These are phyloP conservation scores for Plasmodium coatneyi DNA, from an alignment of 169 alveolate species.

Conservation along the genomic window DNA sequence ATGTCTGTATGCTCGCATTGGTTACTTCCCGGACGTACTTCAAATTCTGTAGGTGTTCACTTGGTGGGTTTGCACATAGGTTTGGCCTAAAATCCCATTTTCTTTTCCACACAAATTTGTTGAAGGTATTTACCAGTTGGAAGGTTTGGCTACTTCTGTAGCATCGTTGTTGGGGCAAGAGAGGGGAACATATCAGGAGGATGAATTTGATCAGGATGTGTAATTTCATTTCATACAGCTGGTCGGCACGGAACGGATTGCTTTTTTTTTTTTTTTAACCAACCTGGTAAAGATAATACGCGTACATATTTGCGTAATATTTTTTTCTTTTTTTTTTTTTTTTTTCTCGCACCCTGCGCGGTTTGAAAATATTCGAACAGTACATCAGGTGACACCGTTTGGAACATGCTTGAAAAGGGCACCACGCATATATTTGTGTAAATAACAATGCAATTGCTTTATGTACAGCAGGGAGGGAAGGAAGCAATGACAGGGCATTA, in stretches of 20 bases:
- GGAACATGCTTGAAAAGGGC: too few species aligned
- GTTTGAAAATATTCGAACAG: too few species aligned
- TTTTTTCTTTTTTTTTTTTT: too few species aligned
- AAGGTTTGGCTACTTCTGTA: slow-evolving; percentile 6
- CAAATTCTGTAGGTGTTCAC: slow-evolving; percentile 31
- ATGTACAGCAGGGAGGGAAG: too few species aligned
- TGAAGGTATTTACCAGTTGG: not conserved
- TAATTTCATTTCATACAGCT: slow-evolving; percentile 34
- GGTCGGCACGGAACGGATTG: not conserved
- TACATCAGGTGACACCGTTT: too few species aligned
- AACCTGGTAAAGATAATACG: too few species aligned
- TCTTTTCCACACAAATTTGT: not conserved
- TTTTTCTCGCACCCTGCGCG: too few species aligned
- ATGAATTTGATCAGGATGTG: not conserved
- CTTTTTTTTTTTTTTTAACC: too few species aligned
- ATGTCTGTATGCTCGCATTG: slow-evolving; percentile 63
- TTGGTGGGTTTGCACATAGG: not conserved
- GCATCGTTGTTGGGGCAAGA: not conserved
- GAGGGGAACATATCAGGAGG: not conserved
- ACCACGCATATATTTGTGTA: too few species aligned
- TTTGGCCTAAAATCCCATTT: not conserved
- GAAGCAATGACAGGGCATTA: too few species aligned
- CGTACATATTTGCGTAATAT: too few species aligned
- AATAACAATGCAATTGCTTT: too few species aligned
- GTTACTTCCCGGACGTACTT: slow-evolving; percentile 64